A percentile compares a stretch with the other conserved stretches of the same genome.
Evolutionary conservation across 768 basidiomycete genomes (phyloP).

Genomic region (Mycena albidolilacea): DNA sequence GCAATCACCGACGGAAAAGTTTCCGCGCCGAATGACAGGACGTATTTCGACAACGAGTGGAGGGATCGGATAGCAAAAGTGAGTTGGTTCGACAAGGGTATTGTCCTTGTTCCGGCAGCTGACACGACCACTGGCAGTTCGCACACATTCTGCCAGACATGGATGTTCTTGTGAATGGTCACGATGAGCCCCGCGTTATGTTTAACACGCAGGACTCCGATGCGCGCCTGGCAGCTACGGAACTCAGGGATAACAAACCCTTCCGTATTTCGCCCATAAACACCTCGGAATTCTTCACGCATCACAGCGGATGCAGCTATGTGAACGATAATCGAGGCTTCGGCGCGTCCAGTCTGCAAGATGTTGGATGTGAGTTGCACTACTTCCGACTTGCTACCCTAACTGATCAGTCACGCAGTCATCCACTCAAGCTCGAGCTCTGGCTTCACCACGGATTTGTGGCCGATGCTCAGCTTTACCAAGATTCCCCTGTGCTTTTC

Average conservation of each 20-base stretch:
- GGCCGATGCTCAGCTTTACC: constrained; percentile 18
- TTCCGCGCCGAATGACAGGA: background rate
- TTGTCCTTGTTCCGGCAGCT: background rate
- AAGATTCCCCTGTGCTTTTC: constrained; percentile 19
- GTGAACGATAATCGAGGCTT: background rate
- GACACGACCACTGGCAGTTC: background rate
- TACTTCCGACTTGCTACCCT: background rate
- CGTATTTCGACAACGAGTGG: constrained; percentile 6
- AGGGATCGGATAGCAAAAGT: background rate
- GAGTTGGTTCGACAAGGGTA: background rate
- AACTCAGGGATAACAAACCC: background rate
- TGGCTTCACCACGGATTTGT: constrained; percentile 22
- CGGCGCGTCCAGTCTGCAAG: background rate
- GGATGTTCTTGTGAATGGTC: constrained; percentile 19
- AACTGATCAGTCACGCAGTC: background rate
- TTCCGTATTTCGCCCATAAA: constrained; percentile 11
- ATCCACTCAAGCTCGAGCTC: constrained; percentile 15
- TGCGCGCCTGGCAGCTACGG: background rate
- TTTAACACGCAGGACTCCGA: constrained; percentile 5
- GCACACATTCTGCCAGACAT: constrained; percentile 21
- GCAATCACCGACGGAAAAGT: background rate
- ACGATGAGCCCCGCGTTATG: constrained; percentile 32
- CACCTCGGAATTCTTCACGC: constrained; percentile 14
- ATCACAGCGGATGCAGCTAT: constrained; percentile 8
- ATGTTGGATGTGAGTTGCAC: constrained; percentile 2